Evolutionary conservation across 768 basidiomycete species (phyloP), one percentile per base, ranked within the genome.

Genomic region (Paxillus ammoniavirescens): DNA sequence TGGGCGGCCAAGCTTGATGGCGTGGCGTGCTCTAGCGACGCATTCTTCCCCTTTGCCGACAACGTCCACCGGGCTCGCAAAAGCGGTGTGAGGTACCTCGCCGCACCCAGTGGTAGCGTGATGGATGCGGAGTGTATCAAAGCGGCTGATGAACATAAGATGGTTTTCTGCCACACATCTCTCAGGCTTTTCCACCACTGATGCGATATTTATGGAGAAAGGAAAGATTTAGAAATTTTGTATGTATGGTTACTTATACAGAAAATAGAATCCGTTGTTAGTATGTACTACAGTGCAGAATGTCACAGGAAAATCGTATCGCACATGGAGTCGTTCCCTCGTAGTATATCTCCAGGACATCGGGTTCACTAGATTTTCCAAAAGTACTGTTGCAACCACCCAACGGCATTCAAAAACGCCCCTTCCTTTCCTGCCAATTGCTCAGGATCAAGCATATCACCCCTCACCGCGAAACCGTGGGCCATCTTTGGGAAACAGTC

Each of bases 1-100:
- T 95, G 93, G 82, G 83, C 82, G 47, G 71, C 62, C 43, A 75
- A 87, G 73, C 75, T 98, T 52, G 86, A 87, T 55, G 90, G 84
- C 18, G 96, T 98, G 47, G 85, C 90, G 6, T 96, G 97, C 73
- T 91, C 91, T 31, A 94, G 92, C 56, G 97, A 99, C 61, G 97
- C 96, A 47, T 99, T 99, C 82, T 98, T 98, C 93, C 97, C 97
- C 15, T 98, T 98, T 84, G 82, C 96, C 12, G 97, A 99, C 67
- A 99, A 98, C 62, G 96, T 99, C 33, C 91, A 98, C 68, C 80
- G 97, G 42, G 91, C 93, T 47, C 79, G 82, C 71, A 87, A 90
- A 78, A 95, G 93, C 56, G 97, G 97, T 0, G 95, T 93, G 46
- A 83, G 75, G 66, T 98, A 97, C 72, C 78, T 99, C 44, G 93